Percentiles rank a stretch among this genome's conserved stretches.
Evolutionary conservation across 2,329 filamentous ascomycete species (phyloP).

Genomic region (Fusarium equiseti): DNA sequence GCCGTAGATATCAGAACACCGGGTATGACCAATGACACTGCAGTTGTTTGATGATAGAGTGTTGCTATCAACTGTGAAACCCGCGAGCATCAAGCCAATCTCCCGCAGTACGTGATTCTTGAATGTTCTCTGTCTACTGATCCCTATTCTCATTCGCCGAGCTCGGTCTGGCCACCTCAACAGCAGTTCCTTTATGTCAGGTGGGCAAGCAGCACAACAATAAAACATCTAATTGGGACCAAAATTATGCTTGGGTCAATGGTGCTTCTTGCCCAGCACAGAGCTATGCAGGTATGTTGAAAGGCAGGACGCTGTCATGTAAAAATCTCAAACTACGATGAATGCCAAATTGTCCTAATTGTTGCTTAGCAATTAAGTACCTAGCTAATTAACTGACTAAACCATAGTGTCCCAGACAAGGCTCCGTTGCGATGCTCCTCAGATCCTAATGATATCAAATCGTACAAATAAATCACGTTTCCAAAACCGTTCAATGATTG

Average conservation of each 20-base stretch:
- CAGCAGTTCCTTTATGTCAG: not conserved
- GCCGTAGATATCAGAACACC: not conserved
- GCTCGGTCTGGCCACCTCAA: not conserved
- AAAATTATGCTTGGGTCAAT: not conserved
- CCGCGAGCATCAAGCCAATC: not conserved
- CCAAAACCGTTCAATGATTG: slow-evolving; percentile 45
- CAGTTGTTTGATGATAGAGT: not conserved
- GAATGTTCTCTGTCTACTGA: not conserved
- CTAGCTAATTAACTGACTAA: slow-evolving; percentile 19
- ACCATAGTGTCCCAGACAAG: slow-evolving; percentile 30
- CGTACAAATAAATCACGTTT: slow-evolving; percentile 28
- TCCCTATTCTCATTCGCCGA: not conserved
- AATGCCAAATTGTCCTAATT: slow-evolving; percentile 9
- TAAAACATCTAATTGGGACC: not conserved
- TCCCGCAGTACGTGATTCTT: not conserved
- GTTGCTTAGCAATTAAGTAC: slow-evolving; percentile 19
- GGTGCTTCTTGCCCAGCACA: not conserved
- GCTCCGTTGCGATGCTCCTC: slow-evolving; percentile 37
- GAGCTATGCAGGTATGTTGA: not conserved
- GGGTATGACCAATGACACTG: not conserved
- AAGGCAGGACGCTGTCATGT: not conserved
- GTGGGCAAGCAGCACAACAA: not conserved
- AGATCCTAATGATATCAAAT: slow-evolving; percentile 37
- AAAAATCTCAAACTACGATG: not conserved
- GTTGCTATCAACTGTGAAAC: not conserved